A percentile compares a stretch with the other conserved stretches of the same genome.
phyloP scores from a whole-genome alignment of 2,329 filamentous ascomycete species.

The Aspergillus neoniger region DNA sequence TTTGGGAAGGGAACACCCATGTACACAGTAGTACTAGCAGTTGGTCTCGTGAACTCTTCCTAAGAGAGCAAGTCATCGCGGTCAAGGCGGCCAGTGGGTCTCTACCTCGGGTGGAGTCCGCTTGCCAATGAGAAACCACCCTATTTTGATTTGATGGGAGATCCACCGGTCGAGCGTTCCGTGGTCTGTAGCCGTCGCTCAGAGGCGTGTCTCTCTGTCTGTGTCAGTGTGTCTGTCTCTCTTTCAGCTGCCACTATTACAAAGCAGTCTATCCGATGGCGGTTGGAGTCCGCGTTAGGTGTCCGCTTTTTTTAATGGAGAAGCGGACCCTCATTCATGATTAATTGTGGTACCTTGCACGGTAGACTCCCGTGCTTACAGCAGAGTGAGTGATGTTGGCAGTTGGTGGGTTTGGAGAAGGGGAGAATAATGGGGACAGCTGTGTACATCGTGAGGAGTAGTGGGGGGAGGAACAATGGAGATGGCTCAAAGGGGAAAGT shows the following conservation, averaged over 20 bases:
- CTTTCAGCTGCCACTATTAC: background rate
- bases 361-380: too few species aligned
- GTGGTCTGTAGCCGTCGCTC: conserved; percentile 7
- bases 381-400: too few species aligned
- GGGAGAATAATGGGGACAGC: background rate
- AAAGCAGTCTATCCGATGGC: background rate
- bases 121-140: conserved; percentile 16
- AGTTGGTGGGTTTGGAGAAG: background rate
- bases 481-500: conserved; percentile 22
- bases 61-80: conserved; percentile 14
- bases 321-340: background rate
- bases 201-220: background rate
- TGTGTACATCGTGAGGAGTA: conserved; percentile 2
- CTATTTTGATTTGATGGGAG: conserved; percentile 15
- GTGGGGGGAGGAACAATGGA: conserved; percentile 6
- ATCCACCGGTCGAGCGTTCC: conserved; percentile 10
- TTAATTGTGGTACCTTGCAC: too few species aligned
- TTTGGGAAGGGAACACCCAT: background rate
- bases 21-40: background rate
- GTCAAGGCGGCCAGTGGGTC: conserved; percentile 7
- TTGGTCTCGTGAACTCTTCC: conserved; percentile 25
- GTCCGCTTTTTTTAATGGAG: background rate
- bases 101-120: conserved; percentile 8
- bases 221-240: background rate
- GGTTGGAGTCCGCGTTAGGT: background rate